Conservation (phyloP, 768 basidiomycete genomes). For the Boletus insuetus region DNA sequence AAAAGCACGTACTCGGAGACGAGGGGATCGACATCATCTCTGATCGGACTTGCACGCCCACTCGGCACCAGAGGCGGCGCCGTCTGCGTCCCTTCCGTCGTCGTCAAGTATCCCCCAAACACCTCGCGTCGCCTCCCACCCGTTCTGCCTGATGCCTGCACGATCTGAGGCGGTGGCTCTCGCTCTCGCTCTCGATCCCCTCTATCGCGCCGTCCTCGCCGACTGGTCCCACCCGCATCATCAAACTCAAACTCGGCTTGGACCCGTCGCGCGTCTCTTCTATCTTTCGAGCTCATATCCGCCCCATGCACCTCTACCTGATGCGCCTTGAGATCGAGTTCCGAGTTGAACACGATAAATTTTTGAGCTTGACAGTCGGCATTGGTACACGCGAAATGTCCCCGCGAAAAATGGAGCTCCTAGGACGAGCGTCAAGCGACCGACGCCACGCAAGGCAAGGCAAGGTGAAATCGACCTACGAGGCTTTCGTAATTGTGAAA, state of each 20-base stretch:
- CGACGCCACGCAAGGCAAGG: neutral
- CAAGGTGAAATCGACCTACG: slow-evolving; percentile 40
- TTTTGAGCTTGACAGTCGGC: slow-evolving; percentile 76
- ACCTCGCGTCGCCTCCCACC: slow-evolving; percentile 52
- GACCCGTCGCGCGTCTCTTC: slow-evolving; percentile 64
- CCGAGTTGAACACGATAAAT: slow-evolving; percentile 90
- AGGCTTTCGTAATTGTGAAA: slow-evolving; percentile 78
- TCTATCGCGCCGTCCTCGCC: slow-evolving; percentile 46
- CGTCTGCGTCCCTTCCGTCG: slow-evolving; percentile 24
- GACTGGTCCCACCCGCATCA: slow-evolving; percentile 46
- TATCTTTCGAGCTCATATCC: slow-evolving; percentile 68
- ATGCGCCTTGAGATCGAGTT: slow-evolving; percentile 89
- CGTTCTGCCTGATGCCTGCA: slow-evolving; percentile 30
- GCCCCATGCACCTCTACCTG: slow-evolving; percentile 81
- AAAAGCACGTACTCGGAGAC: slow-evolving; percentile 47
- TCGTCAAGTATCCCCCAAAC: slow-evolving; percentile 60
- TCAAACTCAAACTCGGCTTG: slow-evolving; percentile 67
- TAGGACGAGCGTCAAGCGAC: slow-evolving; percentile 26
- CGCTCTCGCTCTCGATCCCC: slow-evolving; percentile 55
- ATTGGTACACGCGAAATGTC: slow-evolving; percentile 78
- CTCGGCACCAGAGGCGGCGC: slow-evolving; percentile 20
- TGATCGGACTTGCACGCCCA: slow-evolving; percentile 31
- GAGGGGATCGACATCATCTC: slow-evolving; percentile 51
- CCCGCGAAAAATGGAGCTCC: slow-evolving; percentile 74
- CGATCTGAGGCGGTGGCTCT: slow-evolving; percentile 27